Conservation (phyloP, 1,139 yeast genomes). For the Suhomyces coccinellae region DNA sequence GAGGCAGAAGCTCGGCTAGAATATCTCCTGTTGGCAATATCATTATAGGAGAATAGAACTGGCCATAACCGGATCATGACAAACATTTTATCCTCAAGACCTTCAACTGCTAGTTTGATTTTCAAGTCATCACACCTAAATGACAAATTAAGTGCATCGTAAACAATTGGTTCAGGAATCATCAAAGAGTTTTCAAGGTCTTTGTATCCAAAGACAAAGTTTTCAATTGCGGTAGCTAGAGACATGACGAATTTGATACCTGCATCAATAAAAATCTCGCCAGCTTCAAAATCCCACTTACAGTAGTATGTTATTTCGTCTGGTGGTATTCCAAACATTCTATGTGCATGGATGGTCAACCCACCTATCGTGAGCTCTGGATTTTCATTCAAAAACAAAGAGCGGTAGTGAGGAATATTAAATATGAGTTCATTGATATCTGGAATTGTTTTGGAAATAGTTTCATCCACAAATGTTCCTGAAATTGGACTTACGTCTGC, state of each 20-base stretch:
- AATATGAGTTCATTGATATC: constrained; percentile 21
- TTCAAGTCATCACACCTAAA: constrained; percentile 43
- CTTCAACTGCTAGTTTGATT: constrained; percentile 24
- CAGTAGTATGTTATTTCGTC: constrained; percentile 83
- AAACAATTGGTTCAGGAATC: constrained; percentile 54
- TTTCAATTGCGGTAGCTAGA: constrained; percentile 42
- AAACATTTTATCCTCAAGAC: constrained; percentile 17
- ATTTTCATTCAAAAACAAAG: constrained; percentile 19
- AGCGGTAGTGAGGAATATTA: constrained; percentile 28
- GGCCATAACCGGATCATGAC: constrained; percentile 33
- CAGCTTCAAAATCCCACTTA: constrained; percentile 82
- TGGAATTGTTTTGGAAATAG: constrained; percentile 11
- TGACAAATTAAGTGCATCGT: constrained; percentile 67
- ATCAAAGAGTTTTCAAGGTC: constrained; percentile 77
- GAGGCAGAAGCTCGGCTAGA: constrained; percentile 54
- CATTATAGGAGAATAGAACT: constrained; percentile 56
- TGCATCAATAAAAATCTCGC: constrained; percentile 56
- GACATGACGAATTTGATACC: constrained; percentile 49
- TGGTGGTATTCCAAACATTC: constrained; percentile 93
- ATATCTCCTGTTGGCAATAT: constrained; percentile 67
- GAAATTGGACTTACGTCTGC: constrained; percentile 54
- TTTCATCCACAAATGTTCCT: constrained; percentile 31
- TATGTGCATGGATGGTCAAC: constrained; percentile 73
- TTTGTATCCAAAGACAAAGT: constrained; percentile 60
- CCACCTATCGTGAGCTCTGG: constrained; percentile 63